Evolutionary conservation across 139 green algal species (phyloP), one percentile per base, ranked within the genome.

Genomic region (Nannochloris sp.): DNA sequence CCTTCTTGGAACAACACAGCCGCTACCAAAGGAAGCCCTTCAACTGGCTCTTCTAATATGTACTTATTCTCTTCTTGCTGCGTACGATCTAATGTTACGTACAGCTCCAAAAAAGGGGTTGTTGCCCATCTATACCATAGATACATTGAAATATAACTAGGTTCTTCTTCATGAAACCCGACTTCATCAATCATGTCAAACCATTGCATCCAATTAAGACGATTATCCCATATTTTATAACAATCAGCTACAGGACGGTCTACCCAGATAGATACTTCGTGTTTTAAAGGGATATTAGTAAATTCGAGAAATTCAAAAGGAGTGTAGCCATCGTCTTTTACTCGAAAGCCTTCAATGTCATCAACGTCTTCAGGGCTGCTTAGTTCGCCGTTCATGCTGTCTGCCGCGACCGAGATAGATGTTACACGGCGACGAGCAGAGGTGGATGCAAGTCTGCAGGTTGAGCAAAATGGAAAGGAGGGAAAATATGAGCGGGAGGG

Each of bases 151-250:
- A 67, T 38, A 30, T 69, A 34, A 27, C 25, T 34, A 32, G 62
- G 29, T 12, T 65, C 44, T 7, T 55, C 64, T 51, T 78, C 71
- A 23, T 48, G 51, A 55, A 78, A 78, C 23, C 71, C 71, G 4
- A 73, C 33, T 46, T 73, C 64, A 9, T 78, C 71, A 55, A 78
- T 78, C 57, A 78, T 70, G 35, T 61, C 58, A 61, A 78, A 78
- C 71, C 71, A 78, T 24, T 73, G 32, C 36, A 71, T 34, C 71
- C 71, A 78, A 51, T 78, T 78, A 14, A 78, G 59, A 15, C 71
- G 54, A 35, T 71, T 38, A 0, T 27, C 35, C 70, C 70, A 77
- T 7, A 77, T 34, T 6, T 55, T 36, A 54, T 73, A 77, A 44
- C 68, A 71, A 47, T 77, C 38, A 19, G 46, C 48, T 7, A 76